phyloP scores from a whole-genome alignment of 2,329 filamentous ascomycete species.

The Hypoxylon sp. region DNA sequence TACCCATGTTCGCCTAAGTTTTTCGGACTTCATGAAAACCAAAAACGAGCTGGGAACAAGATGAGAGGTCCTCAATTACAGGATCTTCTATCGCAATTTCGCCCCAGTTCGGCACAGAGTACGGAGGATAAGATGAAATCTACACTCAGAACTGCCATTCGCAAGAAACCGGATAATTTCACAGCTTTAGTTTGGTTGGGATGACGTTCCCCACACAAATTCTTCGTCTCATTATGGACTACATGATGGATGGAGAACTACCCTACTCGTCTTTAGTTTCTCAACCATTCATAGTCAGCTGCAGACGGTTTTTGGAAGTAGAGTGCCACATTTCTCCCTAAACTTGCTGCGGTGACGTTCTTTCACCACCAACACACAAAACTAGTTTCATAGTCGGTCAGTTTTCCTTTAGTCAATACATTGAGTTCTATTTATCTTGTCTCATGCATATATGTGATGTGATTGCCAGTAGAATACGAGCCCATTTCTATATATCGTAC shows the following conservation, averaged over 20 bases:
- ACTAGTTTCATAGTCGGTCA: slow-evolving; percentile 43
- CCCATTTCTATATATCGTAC: background rate
- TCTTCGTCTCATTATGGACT: background rate
- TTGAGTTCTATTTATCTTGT: slow-evolving; percentile 39
- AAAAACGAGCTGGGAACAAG: background rate
- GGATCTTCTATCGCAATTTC: background rate
- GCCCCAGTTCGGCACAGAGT: background rate
- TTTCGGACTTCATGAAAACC: slow-evolving; percentile 12
- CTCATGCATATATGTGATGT: slow-evolving; percentile 21
- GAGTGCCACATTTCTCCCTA: slow-evolving; percentile 43
- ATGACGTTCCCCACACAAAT: background rate
- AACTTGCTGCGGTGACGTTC: slow-evolving; percentile 42
- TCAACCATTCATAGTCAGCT: slow-evolving; percentile 34
- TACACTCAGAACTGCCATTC: background rate
- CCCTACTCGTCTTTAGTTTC: background rate
- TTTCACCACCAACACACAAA: slow-evolving; percentile 39
- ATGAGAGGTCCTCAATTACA: background rate
- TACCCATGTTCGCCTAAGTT: slow-evolving; percentile 42
- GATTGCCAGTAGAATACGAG: slow-evolving; percentile 11
- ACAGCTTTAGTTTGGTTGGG: background rate
- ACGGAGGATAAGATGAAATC: slow-evolving; percentile 6
- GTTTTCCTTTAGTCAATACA: slow-evolving; percentile 50
- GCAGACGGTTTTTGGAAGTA: slow-evolving; percentile 34
- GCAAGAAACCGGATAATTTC: slow-evolving; percentile 2
- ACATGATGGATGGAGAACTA: slow-evolving; percentile 6